These are phyloP conservation scores for Puccinellia tenuiflora DNA, from an alignment of 176 grass and related monocot genomes.

Conservation along the genomic window DNA sequence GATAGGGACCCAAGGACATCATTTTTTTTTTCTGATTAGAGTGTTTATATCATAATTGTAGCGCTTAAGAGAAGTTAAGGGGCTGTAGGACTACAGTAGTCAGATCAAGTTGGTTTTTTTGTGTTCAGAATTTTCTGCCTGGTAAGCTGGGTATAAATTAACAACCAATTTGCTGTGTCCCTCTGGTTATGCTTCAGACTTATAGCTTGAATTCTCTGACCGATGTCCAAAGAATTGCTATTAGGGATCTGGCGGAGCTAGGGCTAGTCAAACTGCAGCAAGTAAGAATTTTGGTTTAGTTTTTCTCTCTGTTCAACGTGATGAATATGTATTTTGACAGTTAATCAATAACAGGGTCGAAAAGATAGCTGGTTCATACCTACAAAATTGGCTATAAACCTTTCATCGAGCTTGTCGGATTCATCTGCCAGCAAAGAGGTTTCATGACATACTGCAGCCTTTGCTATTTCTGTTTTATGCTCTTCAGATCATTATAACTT, in stretches of 20 bases:
- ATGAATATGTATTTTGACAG: background rate
- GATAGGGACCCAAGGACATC: background rate
- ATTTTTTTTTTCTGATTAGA: background rate
- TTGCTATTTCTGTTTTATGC: conserved; percentile 3
- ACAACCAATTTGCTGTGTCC: background rate
- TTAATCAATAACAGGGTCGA: conserved; percentile 47
- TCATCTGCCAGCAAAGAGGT: conserved; percentile 80
- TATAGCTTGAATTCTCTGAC: conserved; percentile 84
- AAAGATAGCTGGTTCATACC: conserved; percentile 95
- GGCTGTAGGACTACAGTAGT: background rate
- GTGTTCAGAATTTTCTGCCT: background rate
- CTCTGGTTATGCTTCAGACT: conserved; percentile 47
- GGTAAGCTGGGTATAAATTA: background rate
- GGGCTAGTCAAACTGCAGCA: conserved; percentile 81
- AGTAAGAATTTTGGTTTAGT: conserved; percentile 25
- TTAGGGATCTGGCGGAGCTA: conserved; percentile 78
- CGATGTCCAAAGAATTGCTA: conserved; percentile 67
- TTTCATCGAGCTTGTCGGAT: conserved; percentile 81
- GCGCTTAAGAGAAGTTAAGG: conserved; percentile 2
- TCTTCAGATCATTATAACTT: background rate
- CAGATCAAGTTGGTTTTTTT: background rate
- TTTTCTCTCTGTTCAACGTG: background rate
- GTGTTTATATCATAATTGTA: background rate
- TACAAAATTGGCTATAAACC: conserved; percentile 90
- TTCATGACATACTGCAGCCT: background rate